Conservation (phyloP, 148 eudicot genomes). For the Amaranthus cruentus region DNA sequence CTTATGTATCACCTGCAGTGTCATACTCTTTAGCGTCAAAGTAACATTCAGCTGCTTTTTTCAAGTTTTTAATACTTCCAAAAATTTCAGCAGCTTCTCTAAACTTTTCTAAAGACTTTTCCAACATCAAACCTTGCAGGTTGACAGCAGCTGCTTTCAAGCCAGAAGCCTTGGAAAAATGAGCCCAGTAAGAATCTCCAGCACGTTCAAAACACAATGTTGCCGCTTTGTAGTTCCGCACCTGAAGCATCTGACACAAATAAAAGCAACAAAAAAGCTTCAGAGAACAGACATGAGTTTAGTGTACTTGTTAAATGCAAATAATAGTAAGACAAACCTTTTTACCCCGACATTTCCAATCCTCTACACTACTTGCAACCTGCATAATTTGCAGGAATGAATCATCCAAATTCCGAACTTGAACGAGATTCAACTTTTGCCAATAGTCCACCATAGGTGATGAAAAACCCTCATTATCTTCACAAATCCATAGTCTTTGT, state of each 20-base stretch:
- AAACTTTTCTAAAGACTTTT: constrained; percentile 25
- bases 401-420: constrained; percentile 45
- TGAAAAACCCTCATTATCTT: constrained; percentile 42
- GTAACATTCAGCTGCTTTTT: constrained; percentile 53
- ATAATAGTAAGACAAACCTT: constrained; percentile 19
- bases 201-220: constrained; percentile 61
- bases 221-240: constrained; percentile 56
- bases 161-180: constrained; percentile 48
- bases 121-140: constrained; percentile 32
- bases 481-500: constrained; percentile 76
- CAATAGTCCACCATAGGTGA: constrained; percentile 68
- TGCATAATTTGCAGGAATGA: constrained; percentile 56
- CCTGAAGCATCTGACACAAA: constrained; percentile 46
- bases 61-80: constrained; percentile 43
- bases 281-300: background rate
- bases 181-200: constrained; percentile 40
- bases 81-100: constrained; percentile 56
- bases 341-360: constrained; percentile 54
- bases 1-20: constrained; percentile 30
- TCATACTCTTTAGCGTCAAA: constrained; percentile 32
- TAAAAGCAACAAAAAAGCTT: constrained; percentile 5
- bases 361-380: constrained; percentile 52
- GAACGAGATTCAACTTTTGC: constrained; percentile 43
- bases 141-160: constrained; percentile 37
- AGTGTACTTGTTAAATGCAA: constrained; percentile 9